Evolutionary conservation across 2,329 filamentous ascomycete species (phyloP), one percentile per base, ranked within the genome.

Genomic region (Xylariaceae sp.): DNA sequence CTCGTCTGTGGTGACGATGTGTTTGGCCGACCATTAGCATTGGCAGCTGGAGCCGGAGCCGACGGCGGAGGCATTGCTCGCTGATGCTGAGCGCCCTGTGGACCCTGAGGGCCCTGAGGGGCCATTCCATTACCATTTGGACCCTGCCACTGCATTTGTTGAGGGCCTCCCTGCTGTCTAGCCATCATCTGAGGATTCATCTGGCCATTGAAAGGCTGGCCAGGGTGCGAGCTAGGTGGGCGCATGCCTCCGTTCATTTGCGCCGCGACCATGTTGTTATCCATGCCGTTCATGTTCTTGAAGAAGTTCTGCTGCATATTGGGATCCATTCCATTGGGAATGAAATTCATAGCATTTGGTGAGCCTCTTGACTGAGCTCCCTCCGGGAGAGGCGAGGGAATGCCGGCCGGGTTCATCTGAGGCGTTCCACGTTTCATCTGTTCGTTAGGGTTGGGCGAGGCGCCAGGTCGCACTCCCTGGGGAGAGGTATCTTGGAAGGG

Each of bases 401-500:
- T 85, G 58, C 82, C 85, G 44, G 82, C 82, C 59, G 83, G 83
- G 67, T 83, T 83, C 81, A 91, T 86, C 73, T 90, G 88, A 30
- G 88, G 88, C 30, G 87, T 89, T 53, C 85, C 85, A 54, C 89
- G 86, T 79, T 90, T 90, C 81, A 91, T 90, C 74, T 89, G 87
- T 62, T 92, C 89, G 50, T 82, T 79, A 18, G 89, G 88, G 70
- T 90, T 92, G 41, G 89, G 89, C 9, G 89, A 92, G 30, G 88
- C 86, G 39, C 86, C 88, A 61, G 82, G 80, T 69, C 88, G 83
- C 64, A 80, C 85, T 51, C 82, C 86, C 68, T 87, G 87, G 41
- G 85, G 89, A 54, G 86, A 91, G 64, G 88, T 84, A 64, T 86
- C 86, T 55, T 85, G 83, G 77, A 89, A 90, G 13, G 76, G 75